A percentile compares a stretch with the other conserved stretches of the same genome.
phyloP scores from a whole-genome alignment of 345 rosid genomes.

The Eucalyptus paniculata region DNA sequence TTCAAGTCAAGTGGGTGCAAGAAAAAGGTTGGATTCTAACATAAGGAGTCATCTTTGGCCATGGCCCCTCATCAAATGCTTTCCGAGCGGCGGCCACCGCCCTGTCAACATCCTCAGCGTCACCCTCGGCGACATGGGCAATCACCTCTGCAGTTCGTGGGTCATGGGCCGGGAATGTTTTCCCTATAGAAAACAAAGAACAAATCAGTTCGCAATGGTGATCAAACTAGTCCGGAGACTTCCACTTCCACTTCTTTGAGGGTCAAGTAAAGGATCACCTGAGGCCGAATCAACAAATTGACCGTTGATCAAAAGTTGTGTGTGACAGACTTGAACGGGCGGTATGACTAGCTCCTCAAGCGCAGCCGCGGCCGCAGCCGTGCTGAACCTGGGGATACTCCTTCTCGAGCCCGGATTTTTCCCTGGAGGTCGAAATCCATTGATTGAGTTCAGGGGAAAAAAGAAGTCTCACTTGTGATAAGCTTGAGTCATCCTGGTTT shows the following conservation, averaged over 20 bases:
- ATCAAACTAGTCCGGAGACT: background rate
- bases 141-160: constrained; percentile 43
- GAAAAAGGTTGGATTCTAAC: constrained; percentile 2
- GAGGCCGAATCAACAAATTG: background rate
- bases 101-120: constrained; percentile 31
- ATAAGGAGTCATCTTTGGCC: constrained; percentile 39
- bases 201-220: background rate
- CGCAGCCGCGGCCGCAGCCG: background rate
- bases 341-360: background rate
- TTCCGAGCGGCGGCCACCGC: constrained; percentile 43
- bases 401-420: background rate
- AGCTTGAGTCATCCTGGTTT: background rate
- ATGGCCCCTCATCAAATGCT: constrained; percentile 53
- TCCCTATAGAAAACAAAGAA: constrained; percentile 11
- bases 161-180: constrained; percentile 30
- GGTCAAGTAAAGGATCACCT: background rate
- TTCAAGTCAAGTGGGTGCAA: background rate
- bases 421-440: background rate
- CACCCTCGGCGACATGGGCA: constrained; percentile 42
- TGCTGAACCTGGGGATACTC: background rate
- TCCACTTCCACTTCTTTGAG: background rate
- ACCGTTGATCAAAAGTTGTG: constrained; percentile 4
- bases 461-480: background rate
- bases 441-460: background rate
- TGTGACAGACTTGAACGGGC: background rate